Evolutionary conservation across 2,329 filamentous ascomycete genomes (phyloP), one percentile per base, ranked within the genome.

Genomic region (Fusarium secorum): DNA sequence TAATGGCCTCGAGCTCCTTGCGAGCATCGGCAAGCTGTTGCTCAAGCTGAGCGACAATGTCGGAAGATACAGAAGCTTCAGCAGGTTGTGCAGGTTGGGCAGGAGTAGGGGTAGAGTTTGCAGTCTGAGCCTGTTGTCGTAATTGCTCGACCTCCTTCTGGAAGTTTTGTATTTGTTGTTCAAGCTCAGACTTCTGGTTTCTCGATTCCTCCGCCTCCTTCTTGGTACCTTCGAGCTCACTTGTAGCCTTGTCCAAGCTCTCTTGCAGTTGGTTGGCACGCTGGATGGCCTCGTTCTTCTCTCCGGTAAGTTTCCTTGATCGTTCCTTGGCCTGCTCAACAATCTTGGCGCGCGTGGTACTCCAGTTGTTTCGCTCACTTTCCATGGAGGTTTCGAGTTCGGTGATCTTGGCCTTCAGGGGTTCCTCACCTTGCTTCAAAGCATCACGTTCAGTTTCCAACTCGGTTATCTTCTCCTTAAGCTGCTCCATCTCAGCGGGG

Each of bases 401-500:
- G 30, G 84, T 78, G 26, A 90, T 77, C 78, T 85, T 87, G 28
- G 84, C 82, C 68, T 85, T 84, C n/a, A 91, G 80, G 14, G 86
- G 82, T 39, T 83, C 78, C 63, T 86, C 85, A 9, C 82, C 81
- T 64, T 83, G 79, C 75, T 85, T 87, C 48, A 89, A 79, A 5
- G 84, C 74, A 71, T 92, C 86, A 11, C 90, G 87, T 77, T 95
- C 91, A 33, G 85, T 82, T 78, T 93, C 86, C 15, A 95, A 82
- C 4, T 83, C 83, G 11, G 89, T 83, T 57, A 98, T 88, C 64
- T 91, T 90, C 77, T 92, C 89, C 83, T 96, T 97, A 63, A 99
- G 87, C 65, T 92, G 90, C 75, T 98, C 95, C 78, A 98, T 88
- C 77, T 98, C 95, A 6, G 93, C 93, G 45, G 96, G 95, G 78